Base-by-base conservation (phyloP, 2,329 filamentous ascomycete genomes). In the Zelopaecilomyces penicillatus region DNA sequence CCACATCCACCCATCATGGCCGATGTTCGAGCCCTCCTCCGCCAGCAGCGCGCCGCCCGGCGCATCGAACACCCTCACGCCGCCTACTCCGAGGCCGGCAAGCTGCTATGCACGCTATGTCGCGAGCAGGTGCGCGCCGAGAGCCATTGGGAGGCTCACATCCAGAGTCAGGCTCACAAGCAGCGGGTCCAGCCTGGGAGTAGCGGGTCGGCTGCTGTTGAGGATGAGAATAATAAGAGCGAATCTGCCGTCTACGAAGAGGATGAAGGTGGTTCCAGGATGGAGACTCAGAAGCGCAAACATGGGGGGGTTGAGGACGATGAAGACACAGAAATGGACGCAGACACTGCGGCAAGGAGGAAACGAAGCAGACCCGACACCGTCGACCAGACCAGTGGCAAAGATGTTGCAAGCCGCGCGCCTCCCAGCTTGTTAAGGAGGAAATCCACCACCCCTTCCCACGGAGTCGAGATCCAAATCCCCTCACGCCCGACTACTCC, bases 1-100 rank as follows among this genome's bases (percentile, higher is more conserved):
- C 19, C 19, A 19, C 19, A 19, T 19, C 19, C 19, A 19, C 6
- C 26, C 37, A 48, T 38, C 51, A 91, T 93, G 85, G 74, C 86
- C 53, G 87, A 94, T 64, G 83, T 87, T 28, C 83, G 88, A 55
- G 78, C 85, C 32, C 77, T 95, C 40, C 75, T 94, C 46, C 85
- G 86, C 54, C 83, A 82, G 57, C 85, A 91, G 64, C 81, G 87
- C 52, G 80, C 81, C 45, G 77, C 83, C 50, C 81, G 87, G 46
- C 79, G 84, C 52, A 81, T 90, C 56, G 75, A 81, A 42, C 82
- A 87, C 55, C 78, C 83, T 4, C 71, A 83, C 54, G 82, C 83
- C 36, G 69, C 74, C 43, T 87, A 88, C 66, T 80, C 82, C 5
- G 74, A 80, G 50, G 71, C 78, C 10, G 83, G 83, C 49, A 82